Base-by-base conservation (phyloP, 305 asterid genomes). In the Rubia occidens region DNA sequence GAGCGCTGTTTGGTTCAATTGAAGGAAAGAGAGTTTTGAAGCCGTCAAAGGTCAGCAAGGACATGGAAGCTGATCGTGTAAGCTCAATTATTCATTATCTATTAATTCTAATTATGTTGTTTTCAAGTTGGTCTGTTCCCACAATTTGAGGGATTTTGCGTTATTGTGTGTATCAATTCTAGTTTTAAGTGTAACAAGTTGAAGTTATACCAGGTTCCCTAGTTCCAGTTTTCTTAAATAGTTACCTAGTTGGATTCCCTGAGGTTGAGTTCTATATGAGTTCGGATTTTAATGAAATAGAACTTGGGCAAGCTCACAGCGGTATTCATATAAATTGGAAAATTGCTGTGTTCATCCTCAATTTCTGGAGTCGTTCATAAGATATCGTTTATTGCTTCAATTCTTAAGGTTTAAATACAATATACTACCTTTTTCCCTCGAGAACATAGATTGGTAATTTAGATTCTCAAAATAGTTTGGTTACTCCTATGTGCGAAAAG, bases 1-100 rank as follows among this genome's bases (percentile, higher is more conserved):
- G 24, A 39, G 58, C 39, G 6, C 32, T 65, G 55, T 32, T 35
- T 54, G 39, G n/a, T 54, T n/a, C 6, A 61, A 42, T 74, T 79
- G 76, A 13, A 89, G 95, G 96, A 54, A 89, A 83, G 85, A 86
- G 84, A 81, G 78, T 20, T 47, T 82, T 85, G 76, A 89, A 89
- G 80, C 90, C 96, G 20, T 77, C 84, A 18, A 89, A 85, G 80
- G 61, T 76, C 63, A 87, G 93, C 24, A 87, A 89, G 71, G 87
- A 80, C 73, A 85, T 87, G 91, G 85, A 82, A 11, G 59, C 87
- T 45, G 89, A 88, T 69, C 80, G 86, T 72, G 96, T 90, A 73
- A 69, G 79, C 60, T 43, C 21, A n/a, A 35, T 55, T 11, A 6
- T 49, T 64, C 54, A 11, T 56, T 73, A 59, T 53, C 7, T 3